A percentile compares a stretch with the other conserved stretches of the same genome.
phyloP scores from a whole-genome alignment of 1,284 basidiomycete genomes.

The Leccinum pachyderme region DNA sequence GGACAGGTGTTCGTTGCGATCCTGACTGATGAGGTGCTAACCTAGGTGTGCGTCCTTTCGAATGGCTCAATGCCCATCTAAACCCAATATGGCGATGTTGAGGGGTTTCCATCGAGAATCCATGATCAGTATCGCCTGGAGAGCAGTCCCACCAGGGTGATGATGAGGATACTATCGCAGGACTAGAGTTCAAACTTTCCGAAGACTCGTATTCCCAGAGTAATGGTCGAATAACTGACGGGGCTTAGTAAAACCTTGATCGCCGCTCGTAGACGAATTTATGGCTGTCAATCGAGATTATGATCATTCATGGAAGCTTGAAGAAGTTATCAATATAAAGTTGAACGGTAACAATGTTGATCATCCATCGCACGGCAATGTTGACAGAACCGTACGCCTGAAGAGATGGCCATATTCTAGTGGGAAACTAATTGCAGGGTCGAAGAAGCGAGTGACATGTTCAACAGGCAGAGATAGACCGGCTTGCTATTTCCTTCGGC shows the following conservation, averaged over 20 bases:
- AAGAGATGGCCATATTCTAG: conserved; percentile 38
- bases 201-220: conserved; percentile 28
- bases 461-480: conserved; percentile 42
- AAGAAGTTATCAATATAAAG: conserved; percentile 7
- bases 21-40: conserved; percentile 12
- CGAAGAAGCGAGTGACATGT: conserved; percentile 45
- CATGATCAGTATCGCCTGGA: conserved; percentile 34
- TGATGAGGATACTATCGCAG: conserved; percentile 35
- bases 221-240: conserved; percentile 34
- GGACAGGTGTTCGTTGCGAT: conserved; percentile 18
- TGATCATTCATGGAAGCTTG: not conserved
- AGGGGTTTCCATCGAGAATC: conserved; percentile 24
- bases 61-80: conserved; percentile 21
- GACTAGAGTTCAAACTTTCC: conserved; percentile 41
- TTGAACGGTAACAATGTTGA: conserved; percentile 10
- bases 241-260: not conserved
- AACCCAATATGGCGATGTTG: conserved; percentile 25
- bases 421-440: conserved; percentile 49
- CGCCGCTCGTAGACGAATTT: not conserved
- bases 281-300: conserved; percentile 2
- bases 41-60: conserved; percentile 4
- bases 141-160: conserved; percentile 37
- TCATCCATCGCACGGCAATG: not conserved
- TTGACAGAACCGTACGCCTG: conserved; percentile 12
- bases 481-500: conserved; percentile 38